These are phyloP conservation scores for Xylaria bambusicola DNA, from an alignment of 495 filamentous ascomycete genomes.

Conservation along the genomic window DNA sequence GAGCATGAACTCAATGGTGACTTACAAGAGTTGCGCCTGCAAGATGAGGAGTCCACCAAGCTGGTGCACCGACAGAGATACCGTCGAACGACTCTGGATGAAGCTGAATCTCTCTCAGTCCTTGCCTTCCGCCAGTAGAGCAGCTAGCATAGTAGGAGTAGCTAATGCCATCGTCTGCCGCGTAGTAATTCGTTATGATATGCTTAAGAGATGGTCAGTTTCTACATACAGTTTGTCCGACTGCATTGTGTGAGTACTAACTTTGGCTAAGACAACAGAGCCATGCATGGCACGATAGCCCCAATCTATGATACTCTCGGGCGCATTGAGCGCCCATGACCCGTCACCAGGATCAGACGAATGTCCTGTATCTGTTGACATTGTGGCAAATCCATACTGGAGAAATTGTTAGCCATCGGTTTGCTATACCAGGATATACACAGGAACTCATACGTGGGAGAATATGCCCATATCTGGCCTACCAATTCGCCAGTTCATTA, in stretches of 20 bases:
- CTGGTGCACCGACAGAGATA: conserved; percentile 46
- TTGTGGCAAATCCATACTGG: conserved; percentile 53
- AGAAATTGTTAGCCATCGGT: neutral
- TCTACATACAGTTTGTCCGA: neutral
- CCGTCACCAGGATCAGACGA: conserved; percentile 39
- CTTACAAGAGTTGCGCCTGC: conserved; percentile 42
- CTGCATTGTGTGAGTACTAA: neutral
- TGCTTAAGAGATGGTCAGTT: conserved; percentile 18
- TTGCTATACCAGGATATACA: too few relatives aligned
- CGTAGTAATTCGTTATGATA: conserved; percentile 49
- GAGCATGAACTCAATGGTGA: too few relatives aligned
- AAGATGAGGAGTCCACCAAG: conserved; percentile 44
- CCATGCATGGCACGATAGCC: conserved; percentile 56
- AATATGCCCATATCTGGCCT: conserved; percentile 29
- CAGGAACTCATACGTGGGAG: conserved; percentile 18
- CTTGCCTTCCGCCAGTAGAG: conserved; percentile 61
- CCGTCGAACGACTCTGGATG: conserved; percentile 66
- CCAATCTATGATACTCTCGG: conserved; percentile 45
- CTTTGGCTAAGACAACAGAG: conserved; percentile 47
- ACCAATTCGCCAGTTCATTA: neutral
- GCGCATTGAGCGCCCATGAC: conserved; percentile 50
- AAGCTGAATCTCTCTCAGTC: conserved; percentile 51
- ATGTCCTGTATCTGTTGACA: conserved; percentile 60
- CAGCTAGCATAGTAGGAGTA: conserved; percentile 59
- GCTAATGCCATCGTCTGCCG: conserved; percentile 27